A percentile compares a stretch with the other conserved stretches of the same genome.
Evolutionary conservation across 2,329 filamentous ascomycete genomes (phyloP).

Genomic region (Talaromyces funiculosus): DNA sequence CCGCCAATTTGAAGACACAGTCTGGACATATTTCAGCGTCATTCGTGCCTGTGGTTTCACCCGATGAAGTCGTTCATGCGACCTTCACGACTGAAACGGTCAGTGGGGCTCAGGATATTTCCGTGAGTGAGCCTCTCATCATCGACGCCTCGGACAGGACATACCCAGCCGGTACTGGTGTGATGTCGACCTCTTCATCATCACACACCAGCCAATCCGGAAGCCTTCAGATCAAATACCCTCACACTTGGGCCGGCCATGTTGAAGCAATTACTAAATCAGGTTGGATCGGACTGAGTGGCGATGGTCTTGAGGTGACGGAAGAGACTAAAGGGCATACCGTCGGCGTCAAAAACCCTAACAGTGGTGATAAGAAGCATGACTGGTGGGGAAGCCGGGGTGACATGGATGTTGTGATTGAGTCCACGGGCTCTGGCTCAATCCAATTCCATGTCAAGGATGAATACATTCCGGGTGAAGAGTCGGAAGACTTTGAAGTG

Average conservation of each 20-base stretch:
- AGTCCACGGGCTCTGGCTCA: slow-evolving; percentile 9
- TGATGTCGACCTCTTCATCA: slow-evolving; percentile 3
- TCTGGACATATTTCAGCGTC: slow-evolving; percentile 32
- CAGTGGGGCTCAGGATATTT: slow-evolving; percentile 17
- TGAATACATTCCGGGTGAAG: background rate
- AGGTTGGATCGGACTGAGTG: slow-evolving; percentile 17
- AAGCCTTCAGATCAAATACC: slow-evolving; percentile 24
- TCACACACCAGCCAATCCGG: slow-evolving; percentile 21
- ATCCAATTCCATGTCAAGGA: slow-evolving; percentile 9
- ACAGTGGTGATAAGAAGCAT: slow-evolving; percentile 3
- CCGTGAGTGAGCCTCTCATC: slow-evolving; percentile 18
- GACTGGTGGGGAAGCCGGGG: slow-evolving; percentile 21
- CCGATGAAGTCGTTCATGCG: slow-evolving; percentile 24
- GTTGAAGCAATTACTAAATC: slow-evolving; percentile 20
- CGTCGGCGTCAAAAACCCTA: slow-evolving; percentile 15
- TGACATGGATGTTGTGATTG: slow-evolving; percentile 19
- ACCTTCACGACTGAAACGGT: slow-evolving; percentile 17
- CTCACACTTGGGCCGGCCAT: slow-evolving; percentile 26
- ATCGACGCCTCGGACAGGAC: background rate
- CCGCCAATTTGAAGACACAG: slow-evolving; percentile 41
- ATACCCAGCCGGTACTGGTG: background rate
- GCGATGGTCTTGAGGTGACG: slow-evolving; percentile 20
- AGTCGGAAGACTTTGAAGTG: background rate
- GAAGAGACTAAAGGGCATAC: slow-evolving; percentile 11
- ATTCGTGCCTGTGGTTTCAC: background rate